A percentile compares a stretch with the other conserved stretches of the same genome.
These are phyloP conservation scores for Lepidium africanum DNA, from an alignment of 345 rosid genomes.

Conservation along the genomic window DNA sequence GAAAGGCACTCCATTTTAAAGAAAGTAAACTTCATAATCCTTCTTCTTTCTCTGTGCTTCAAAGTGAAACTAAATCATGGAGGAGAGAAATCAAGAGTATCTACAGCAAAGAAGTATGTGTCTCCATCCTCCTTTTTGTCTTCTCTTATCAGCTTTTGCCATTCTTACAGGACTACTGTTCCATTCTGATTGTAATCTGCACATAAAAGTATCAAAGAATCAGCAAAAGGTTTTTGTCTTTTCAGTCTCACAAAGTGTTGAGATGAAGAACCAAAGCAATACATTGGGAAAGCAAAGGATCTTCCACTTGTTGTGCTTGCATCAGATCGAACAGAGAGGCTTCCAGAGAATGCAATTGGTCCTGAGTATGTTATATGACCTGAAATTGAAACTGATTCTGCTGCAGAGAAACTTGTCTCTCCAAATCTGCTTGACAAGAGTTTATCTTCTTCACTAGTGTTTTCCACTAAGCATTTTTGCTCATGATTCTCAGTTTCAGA, in stretches of 20 bases:
- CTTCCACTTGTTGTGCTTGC: conserved; percentile 90
- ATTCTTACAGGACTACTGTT: conserved; percentile 86
- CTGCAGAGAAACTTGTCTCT: conserved; percentile 74
- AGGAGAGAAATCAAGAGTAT: conserved; percentile 46
- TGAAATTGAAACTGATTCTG: conserved; percentile 45
- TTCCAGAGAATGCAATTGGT: conserved; percentile 55
- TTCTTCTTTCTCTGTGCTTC: conserved; percentile 24
- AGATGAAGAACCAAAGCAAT: conserved; percentile 1
- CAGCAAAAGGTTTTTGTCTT: neutral
- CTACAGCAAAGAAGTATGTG: conserved; percentile 71
- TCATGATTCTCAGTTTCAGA: conserved; percentile 2
- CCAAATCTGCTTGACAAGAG: conserved; percentile 30
- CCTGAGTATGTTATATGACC: conserved; percentile 65
- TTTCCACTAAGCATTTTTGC: conserved; percentile 5
- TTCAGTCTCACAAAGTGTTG: neutral
- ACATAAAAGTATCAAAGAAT: neutral
- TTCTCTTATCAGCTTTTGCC: conserved; percentile 64
- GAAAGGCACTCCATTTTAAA: neutral
- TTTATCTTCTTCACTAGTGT: conserved; percentile 9
- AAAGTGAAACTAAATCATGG: conserved; percentile 12
- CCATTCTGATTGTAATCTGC: conserved; percentile 91
- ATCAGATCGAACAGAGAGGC: conserved; percentile 74
- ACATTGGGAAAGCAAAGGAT: conserved; percentile 94
- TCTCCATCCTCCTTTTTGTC: conserved; percentile 59
- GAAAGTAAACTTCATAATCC: conserved; percentile 8